Conservation (phyloP, 2,329 filamentous ascomycete species). For the Colletotrichum higginsianum region DNA sequence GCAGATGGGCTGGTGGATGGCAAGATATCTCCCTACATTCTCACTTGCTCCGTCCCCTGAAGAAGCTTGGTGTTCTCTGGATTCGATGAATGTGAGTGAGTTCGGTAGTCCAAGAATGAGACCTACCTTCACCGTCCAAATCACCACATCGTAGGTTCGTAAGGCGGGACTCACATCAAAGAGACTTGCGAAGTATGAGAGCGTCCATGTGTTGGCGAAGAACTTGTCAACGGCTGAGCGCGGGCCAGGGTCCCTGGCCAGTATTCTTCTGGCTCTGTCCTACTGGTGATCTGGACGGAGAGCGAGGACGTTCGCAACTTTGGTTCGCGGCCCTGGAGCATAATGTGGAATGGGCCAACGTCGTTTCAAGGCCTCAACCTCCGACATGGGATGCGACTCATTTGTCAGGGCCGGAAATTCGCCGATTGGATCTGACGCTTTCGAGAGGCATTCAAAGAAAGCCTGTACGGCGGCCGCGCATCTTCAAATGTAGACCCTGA, state of each 20-base stretch:
- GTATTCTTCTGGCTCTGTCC: conserved; percentile 6
- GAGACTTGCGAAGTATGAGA: neutral
- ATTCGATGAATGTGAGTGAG: neutral
- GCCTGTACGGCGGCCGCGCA: neutral
- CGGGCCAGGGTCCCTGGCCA: conserved; percentile 31
- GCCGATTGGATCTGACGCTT: neutral
- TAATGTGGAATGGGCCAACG: conserved; percentile 30
- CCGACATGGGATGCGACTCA: conserved; percentile 24
- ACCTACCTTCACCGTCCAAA: neutral
- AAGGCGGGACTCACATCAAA: no score
- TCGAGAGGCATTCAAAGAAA: neutral
- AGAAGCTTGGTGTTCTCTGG: neutral
- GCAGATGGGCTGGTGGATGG: conserved; percentile 15
- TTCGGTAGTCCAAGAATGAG: neutral
- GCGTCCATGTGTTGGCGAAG: neutral
- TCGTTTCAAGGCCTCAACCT: conserved; percentile 32
- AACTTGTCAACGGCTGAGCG: neutral
- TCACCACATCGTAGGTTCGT: neutral
- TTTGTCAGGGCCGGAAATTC: neutral
- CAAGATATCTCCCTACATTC: neutral
- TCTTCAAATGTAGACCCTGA: neutral
- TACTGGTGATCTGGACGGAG: conserved; percentile 26
- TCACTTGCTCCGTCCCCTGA: neutral
- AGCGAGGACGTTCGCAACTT: conserved; percentile 23
- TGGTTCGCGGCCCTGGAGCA: conserved; percentile 29